Evolutionary conservation across 1,139 yeast species (phyloP).

Genomic region (Yamadazyma conglobata): DNA sequence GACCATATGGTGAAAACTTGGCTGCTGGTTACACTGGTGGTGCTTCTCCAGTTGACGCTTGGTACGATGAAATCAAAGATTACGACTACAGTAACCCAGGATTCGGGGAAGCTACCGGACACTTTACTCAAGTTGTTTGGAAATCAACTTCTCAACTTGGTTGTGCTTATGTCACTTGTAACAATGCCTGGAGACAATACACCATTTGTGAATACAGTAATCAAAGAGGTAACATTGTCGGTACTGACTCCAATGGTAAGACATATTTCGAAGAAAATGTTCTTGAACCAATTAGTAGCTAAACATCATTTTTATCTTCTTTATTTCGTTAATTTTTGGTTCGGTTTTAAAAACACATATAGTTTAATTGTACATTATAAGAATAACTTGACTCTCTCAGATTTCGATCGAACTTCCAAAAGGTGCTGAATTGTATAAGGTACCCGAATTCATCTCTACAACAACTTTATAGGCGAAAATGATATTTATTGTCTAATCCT

Average conservation of each 20-base stretch:
- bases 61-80: constrained; percentile 59
- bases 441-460: too few species aligned
- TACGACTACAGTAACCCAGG: constrained; percentile 50
- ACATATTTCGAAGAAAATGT: constrained; percentile 53
- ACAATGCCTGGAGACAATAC: constrained; percentile 51
- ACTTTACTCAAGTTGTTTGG: constrained; percentile 75
- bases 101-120: constrained; percentile 47
- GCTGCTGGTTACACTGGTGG: constrained; percentile 51
- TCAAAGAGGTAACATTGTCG: constrained; percentile 57
- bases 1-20: constrained; percentile 59
- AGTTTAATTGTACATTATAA: background rate
- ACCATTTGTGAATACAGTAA: constrained; percentile 63
- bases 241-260: constrained; percentile 27
- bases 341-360: constrained; percentile 1
- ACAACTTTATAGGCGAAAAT: background rate
- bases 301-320: constrained; percentile 5
- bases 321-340: constrained; percentile 1
- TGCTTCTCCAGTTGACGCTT: constrained; percentile 53
- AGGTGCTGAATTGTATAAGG: too few species aligned
- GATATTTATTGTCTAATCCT: constrained; percentile 5
- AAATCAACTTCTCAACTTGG: constrained; percentile 52
- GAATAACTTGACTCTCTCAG: too few species aligned
- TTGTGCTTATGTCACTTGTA: constrained; percentile 56
- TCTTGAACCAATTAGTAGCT: constrained; percentile 24
- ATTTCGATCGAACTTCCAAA: too few species aligned